phyloP scores from a whole-genome alignment of 106 monocot species.

The Phalaenopsis equestris region DNA sequence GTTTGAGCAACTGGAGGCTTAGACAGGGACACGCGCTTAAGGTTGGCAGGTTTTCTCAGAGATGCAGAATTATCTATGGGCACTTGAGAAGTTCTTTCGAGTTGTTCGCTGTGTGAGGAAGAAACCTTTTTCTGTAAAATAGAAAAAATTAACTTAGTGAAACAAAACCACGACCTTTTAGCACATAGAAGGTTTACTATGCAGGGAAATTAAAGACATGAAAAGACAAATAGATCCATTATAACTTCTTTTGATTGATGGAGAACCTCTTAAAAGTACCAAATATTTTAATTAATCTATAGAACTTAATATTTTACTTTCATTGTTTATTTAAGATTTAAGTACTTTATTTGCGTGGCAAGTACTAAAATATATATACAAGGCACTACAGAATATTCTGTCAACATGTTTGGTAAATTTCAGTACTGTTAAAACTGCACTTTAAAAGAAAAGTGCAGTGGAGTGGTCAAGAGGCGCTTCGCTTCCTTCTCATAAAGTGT shows the following conservation, averaged over 20 bases:
- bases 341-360: neutral
- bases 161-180: neutral
- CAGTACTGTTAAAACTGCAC: no score
- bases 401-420: no score
- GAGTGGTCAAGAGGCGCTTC: no score
- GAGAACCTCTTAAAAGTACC: neutral
- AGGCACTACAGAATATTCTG: neutral
- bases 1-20: conserved; percentile 12
- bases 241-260: conserved; percentile 1
- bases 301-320: neutral
- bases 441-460: no score
- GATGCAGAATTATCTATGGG: conserved; percentile 11
- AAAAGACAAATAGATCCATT: neutral
- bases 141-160: neutral
- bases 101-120: conserved; percentile 13
- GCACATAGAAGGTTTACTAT: neutral
- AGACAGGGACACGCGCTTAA: conserved; percentile 8
- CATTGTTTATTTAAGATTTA: neutral
- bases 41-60: conserved; percentile 1
- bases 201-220: neutral
- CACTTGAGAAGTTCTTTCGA: conserved; percentile 21
- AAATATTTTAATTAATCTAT: neutral
- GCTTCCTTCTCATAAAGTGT: no score
- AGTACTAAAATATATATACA: neutral
- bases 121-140: conserved; percentile 33